phyloP scores from a whole-genome alignment of 78 protist genomes.

The Diacronema lutheri region DNA sequence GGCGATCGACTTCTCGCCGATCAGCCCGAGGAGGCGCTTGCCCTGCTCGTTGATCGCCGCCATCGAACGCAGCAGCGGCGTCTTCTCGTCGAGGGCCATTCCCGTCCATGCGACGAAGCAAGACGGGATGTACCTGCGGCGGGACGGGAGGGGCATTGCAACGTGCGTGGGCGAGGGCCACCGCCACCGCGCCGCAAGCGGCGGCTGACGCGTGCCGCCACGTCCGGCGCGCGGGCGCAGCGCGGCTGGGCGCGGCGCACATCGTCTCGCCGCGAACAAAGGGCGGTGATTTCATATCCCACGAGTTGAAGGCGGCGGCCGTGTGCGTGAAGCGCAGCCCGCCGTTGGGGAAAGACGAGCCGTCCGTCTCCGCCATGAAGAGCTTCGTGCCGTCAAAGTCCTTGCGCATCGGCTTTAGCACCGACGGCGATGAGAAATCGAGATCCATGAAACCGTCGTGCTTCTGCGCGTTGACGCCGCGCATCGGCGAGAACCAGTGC shows the following conservation, averaged over 20 bases:
- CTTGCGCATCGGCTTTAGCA: too few species aligned
- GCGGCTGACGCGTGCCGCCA: too few species aligned
- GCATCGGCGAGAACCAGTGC: constrained; percentile 85
- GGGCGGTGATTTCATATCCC: background rate
- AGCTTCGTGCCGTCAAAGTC: constrained; percentile 58
- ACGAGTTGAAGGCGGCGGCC: constrained; percentile 78
- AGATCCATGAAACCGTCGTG: too few species aligned
- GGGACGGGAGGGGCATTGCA: too few species aligned
- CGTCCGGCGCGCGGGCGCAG: too few species aligned
- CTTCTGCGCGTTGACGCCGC: too few species aligned
- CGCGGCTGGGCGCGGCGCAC: too few species aligned
- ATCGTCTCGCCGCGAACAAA: constrained; percentile 17
- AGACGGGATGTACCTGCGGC: constrained; percentile 63
- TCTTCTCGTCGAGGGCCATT: constrained; percentile 82
- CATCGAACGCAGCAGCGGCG: constrained; percentile 80
- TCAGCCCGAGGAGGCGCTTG: background rate
- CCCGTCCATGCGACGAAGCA: constrained; percentile 71
- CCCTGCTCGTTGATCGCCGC: background rate
- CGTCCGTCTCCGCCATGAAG: constrained; percentile 86
- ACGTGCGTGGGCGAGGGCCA: constrained; percentile 70
- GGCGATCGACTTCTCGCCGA: background rate
- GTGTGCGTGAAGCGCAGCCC: constrained; percentile 85
- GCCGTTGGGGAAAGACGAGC: constrained; percentile 87
- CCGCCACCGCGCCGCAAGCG: too few species aligned
- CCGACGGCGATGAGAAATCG: too few species aligned